Conservation (phyloP, 768 basidiomycete genomes). For the Hebeloma cylindrosporum region DNA sequence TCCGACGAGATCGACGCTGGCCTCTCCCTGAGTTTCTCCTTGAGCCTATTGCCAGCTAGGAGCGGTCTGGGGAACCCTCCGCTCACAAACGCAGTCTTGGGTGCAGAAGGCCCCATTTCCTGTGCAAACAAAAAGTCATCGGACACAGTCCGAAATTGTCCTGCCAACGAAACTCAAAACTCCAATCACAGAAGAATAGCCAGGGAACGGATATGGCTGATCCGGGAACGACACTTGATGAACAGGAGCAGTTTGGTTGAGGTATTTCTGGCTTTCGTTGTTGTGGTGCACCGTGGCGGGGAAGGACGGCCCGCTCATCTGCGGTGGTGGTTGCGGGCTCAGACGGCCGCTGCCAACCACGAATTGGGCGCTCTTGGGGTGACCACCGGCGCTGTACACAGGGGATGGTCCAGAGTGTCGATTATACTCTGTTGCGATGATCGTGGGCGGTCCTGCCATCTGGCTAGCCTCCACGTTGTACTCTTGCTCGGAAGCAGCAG, state of each 20-base stretch:
- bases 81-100: conserved; percentile 28
- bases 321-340: conserved; percentile 17
- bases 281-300: conserved; percentile 21
- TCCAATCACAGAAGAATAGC: conserved; percentile 20
- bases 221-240: conserved; percentile 20
- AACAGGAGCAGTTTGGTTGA: conserved; percentile 25
- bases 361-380: conserved; percentile 10
- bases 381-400: conserved; percentile 18
- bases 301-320: conserved; percentile 22
- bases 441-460: conserved; percentile 29
- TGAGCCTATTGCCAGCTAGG: conserved; percentile 28
- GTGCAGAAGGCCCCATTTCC: conserved; percentile 18
- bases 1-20: conserved; percentile 26
- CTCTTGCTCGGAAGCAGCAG: conserved; percentile 19
- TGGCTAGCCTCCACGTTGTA: conserved; percentile 33
- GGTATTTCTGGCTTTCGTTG: conserved; percentile 11
- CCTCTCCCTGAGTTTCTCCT: conserved; percentile 30
- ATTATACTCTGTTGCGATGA: conserved; percentile 29
- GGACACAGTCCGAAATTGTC: background rate
- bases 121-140: conserved; percentile 7
- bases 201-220: conserved; percentile 23
- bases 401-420: conserved; percentile 25
- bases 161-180: background rate
- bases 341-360: conserved; percentile 12
- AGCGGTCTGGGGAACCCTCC: conserved; percentile 29